Base-by-base conservation (phyloP, 257 asterid genomes). In the Pogostemon cablin region DNA sequence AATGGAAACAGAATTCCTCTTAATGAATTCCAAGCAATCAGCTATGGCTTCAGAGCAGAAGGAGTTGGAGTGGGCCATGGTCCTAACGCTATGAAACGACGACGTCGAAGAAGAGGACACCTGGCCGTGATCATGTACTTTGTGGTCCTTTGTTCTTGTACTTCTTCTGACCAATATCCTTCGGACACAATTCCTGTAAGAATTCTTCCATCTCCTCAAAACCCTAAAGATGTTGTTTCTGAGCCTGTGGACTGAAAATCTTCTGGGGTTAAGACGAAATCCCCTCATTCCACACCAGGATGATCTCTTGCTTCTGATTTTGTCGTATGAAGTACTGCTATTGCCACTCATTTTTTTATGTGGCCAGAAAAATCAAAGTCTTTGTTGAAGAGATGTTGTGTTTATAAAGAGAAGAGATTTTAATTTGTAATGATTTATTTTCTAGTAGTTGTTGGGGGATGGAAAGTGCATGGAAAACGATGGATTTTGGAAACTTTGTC, bases 21-120 rank as follows among this genome's bases (percentile, higher is more conserved):
- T 81, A 34, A 81, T 81, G 34, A 81, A 81, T 12, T 81, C 85
- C 66, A 81, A 32, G 48, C 85, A 81, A 8, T 81, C 85, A 0
- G 85, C 82, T 20, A 81, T 81, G 53, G 85, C 85, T 49, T 81
- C 85, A 0, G 85, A 77, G 75, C 82, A 77, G 41, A 81, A 81
- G 0, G 85, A 77, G 3, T 77, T 81, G 0, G 85, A 81, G 65
- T 77, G 85, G 2, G 61, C 40, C 80, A 69, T 76, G 3, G 78
- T 59, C 54, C 71, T 42, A 3, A 66, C 58, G 12, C 32, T 44
- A 6, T 34, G 47, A 46, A 17, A 54, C 0, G 72, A 63, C 2
- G 75, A 54, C 0, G 72, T 55, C 2, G 75, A 17, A 20, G 72
- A 46, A 9, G 52, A 17, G 8, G 17, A 74, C 6, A 54, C 64